Conservation (phyloP, 2,329 filamentous ascomycete species). For the Pseudocercospora musae region DNA sequence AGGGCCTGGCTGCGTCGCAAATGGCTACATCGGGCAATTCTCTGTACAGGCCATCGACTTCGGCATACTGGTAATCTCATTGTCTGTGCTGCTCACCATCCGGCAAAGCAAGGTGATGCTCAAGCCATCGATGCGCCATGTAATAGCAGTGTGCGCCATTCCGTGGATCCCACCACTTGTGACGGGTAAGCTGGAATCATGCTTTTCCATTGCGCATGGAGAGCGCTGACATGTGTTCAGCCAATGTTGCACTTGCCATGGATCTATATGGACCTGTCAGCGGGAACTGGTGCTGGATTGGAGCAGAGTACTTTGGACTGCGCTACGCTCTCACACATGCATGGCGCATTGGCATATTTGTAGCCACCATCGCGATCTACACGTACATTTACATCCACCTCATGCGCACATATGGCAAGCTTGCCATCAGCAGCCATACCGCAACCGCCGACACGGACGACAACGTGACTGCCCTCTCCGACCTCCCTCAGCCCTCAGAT, state of each 20-base stretch:
- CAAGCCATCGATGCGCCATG: conserved; percentile 29
- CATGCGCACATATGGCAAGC: conserved; percentile 19
- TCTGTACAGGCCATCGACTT: conserved; percentile 44
- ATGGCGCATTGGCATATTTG: conserved; percentile 46
- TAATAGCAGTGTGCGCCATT: conserved; percentile 35
- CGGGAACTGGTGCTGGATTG: conserved; percentile 52
- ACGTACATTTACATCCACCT: conserved; percentile 43
- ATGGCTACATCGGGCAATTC: conserved; percentile 47
- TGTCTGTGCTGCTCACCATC: conserved; percentile 44
- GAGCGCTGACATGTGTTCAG: conserved; percentile 1
- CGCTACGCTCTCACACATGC: conserved; percentile 47
- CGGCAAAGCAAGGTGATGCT: conserved; percentile 36
- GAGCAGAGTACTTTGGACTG: conserved; percentile 36
- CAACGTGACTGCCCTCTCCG: neutral
- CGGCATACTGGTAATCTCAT: conserved; percentile 46
- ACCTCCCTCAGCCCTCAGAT: neutral
- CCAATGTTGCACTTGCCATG: conserved; percentile 31
- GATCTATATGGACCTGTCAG: conserved; percentile 40
- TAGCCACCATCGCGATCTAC: conserved; percentile 43
- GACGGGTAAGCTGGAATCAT: conserved; percentile 32
- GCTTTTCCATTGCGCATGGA: neutral
- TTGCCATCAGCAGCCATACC: conserved; percentile 4
- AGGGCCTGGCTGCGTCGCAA: conserved; percentile 40
- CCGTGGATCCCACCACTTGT: conserved; percentile 44
- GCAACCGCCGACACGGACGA: conserved; percentile 3